Base-by-base conservation (phyloP, 2,329 filamentous ascomycete genomes). In the Phialophora macrospora region DNA sequence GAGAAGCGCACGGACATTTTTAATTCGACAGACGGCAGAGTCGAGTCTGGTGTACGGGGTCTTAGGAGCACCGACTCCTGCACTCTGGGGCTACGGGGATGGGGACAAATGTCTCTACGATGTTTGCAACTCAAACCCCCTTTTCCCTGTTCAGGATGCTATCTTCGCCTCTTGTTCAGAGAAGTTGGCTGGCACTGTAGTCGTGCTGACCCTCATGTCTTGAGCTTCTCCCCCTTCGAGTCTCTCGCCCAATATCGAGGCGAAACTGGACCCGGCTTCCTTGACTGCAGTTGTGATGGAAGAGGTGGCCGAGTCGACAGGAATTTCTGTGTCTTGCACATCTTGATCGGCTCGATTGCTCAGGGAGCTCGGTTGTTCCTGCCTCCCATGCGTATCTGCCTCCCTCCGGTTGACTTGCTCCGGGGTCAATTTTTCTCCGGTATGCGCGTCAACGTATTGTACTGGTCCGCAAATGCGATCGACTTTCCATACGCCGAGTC, bases 401-500 rank as follows among this genome's bases (percentile, higher is more conserved):
- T 55, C 17, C 17, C 26, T 32, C 28, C 28, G 52, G 8, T 28
- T 28, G 24, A 41, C 20, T 22, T 60, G 14, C 30, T 59, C 56
- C 32, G 56, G 11, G 7, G 41, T 11, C 14, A 49, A 12, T 14
- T 59, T 32, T 41, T 32, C 24, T n/a, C 44, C 58, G 1, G 58
- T 65, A 41, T 69, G 66, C 30, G 38, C 54, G 26, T 66, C 57
- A 9, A 66, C 55, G n/a, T 56, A 48, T 32, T 65, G 60, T 22
- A 62, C 60, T 20, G 62, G 66, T 49, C 52, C 62, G 56, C 72
- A 76, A 60, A 71, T 65, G 55, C 75, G 71, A 51, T 75, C 73
- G 32, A 81, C 80, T 68, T 75, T 77, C 81, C 82, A 84, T 52
- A 84, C 78, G n/a, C 75, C 77, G 65, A 85, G 69, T 1, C 83